phyloP scores from a whole-genome alignment of 495 filamentous ascomycete genomes.

The Penicillium atrosanguineum region DNA sequence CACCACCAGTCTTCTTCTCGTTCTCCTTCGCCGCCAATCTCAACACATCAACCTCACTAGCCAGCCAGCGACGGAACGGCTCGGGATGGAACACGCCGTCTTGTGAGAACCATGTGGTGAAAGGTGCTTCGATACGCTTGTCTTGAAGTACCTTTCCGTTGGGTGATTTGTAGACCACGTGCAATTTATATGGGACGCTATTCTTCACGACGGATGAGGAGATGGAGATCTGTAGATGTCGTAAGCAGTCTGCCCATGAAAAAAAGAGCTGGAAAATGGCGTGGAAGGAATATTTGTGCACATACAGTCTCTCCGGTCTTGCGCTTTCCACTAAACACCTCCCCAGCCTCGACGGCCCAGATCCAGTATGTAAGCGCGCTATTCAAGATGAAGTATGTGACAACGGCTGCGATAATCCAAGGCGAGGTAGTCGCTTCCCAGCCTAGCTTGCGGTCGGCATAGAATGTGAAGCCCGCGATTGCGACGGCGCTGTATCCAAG shows the following conservation, averaged over 20 bases:
- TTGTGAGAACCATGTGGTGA: conserved; percentile 82
- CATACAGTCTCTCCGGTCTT: conserved; percentile 55
- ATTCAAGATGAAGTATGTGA: conserved; percentile 78
- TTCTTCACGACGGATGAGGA: conserved; percentile 70
- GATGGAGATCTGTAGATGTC: conserved; percentile 57
- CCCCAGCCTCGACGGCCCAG: conserved; percentile 75
- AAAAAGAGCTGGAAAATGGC: background rate
- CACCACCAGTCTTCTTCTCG: conserved; percentile 42
- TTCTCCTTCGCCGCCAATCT: conserved; percentile 60
- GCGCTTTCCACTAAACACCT: conserved; percentile 70
- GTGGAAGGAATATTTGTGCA: background rate
- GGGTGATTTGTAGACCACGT: conserved; percentile 53
- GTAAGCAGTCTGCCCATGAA: background rate
- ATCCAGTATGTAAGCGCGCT: conserved; percentile 80
- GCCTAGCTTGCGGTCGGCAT: conserved; percentile 84
- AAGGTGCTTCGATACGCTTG: conserved; percentile 62
- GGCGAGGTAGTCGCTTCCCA: conserved; percentile 77
- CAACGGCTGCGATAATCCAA: conserved; percentile 71
- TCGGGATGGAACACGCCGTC: conserved; percentile 77
- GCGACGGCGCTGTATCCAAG: conserved; percentile 81
- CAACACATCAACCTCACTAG: conserved; percentile 64
- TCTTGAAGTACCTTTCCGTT: conserved; percentile 42
- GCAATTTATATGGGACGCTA: conserved; percentile 72
- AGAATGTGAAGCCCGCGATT: conserved; percentile 79
- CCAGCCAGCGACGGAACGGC: conserved; percentile 82